Evolutionary conservation across 495 filamentous ascomycete species (phyloP).

Genomic region (Aspergillus funiculosus): DNA sequence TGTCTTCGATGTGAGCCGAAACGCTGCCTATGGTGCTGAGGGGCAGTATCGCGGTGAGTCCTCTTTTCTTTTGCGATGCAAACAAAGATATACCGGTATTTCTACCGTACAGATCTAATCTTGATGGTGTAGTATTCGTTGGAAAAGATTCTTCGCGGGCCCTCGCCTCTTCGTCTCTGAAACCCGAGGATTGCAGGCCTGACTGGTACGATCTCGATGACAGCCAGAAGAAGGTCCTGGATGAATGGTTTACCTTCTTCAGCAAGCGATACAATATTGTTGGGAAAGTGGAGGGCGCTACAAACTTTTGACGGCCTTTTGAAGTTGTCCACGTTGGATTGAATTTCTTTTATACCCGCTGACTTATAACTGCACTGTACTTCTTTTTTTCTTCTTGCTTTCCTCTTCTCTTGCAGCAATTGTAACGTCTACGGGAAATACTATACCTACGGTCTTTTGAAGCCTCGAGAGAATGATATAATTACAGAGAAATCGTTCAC

Average conservation of each 20-base stretch:
- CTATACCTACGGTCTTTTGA: neutral
- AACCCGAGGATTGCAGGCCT: slow-evolving; percentile 72
- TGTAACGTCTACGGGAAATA: too few species aligned
- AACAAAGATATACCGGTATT: neutral
- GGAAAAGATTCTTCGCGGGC: slow-evolving; percentile 92
- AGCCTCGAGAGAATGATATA: too few species aligned
- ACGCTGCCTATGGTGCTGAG: slow-evolving; percentile 74
- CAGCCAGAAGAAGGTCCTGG: slow-evolving; percentile 77
- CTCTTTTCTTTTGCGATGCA: neutral
- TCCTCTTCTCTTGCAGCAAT: slow-evolving; percentile 3
- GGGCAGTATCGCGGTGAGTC: slow-evolving; percentile 77
- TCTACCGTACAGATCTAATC: neutral
- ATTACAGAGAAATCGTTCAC: too few species aligned
- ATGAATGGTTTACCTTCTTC: slow-evolving; percentile 95
- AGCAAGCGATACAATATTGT: slow-evolving; percentile 92
- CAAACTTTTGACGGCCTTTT: slow-evolving; percentile 24
- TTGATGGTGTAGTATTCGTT: slow-evolving; percentile 64
- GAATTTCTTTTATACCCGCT: slow-evolving; percentile 9
- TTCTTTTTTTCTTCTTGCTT: slow-evolving; percentile 1
- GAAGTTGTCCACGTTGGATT: neutral
- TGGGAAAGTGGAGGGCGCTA: slow-evolving; percentile 59
- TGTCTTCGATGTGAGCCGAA: slow-evolving; percentile 89
- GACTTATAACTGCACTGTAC: neutral
- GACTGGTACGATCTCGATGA: slow-evolving; percentile 82
- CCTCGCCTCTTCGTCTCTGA: slow-evolving; percentile 77